phyloP scores from a whole-genome alignment of 345 rosid genomes.

The Pistacia integerrima region DNA sequence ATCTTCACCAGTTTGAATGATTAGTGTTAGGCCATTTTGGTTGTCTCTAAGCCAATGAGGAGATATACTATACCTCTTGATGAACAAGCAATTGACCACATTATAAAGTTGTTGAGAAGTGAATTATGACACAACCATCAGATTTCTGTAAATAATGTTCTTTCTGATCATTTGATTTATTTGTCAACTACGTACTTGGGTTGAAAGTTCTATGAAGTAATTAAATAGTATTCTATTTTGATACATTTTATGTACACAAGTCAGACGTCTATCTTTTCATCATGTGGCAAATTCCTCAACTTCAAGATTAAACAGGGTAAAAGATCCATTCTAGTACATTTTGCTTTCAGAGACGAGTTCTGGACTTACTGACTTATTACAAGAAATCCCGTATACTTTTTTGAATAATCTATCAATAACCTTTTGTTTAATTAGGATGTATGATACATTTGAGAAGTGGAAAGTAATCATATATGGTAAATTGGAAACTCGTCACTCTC shows the following conservation, averaged over 20 bases:
- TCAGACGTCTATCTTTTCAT: not conserved
- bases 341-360: not conserved
- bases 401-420: not conserved
- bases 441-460: no score
- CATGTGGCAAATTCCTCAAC: not conserved
- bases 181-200: not conserved
- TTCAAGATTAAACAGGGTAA: not conserved
- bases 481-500: no score
- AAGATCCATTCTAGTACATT: not conserved
- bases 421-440: no score
- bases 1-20: not conserved
- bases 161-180: no score
- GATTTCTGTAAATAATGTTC: not conserved
- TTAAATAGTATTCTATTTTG: not conserved
- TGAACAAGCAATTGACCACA: not conserved
- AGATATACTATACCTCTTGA: not conserved
- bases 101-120: not conserved
- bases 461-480: no score
- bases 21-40: not conserved
- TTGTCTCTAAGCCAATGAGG: not conserved
- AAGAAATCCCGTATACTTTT: not conserved
- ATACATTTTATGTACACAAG: no score
- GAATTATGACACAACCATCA: not conserved
- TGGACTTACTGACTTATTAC: not conserved
- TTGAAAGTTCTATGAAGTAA: not conserved